Conservation (phyloP, 116 monocot genomes). For the Iris pallida region DNA sequence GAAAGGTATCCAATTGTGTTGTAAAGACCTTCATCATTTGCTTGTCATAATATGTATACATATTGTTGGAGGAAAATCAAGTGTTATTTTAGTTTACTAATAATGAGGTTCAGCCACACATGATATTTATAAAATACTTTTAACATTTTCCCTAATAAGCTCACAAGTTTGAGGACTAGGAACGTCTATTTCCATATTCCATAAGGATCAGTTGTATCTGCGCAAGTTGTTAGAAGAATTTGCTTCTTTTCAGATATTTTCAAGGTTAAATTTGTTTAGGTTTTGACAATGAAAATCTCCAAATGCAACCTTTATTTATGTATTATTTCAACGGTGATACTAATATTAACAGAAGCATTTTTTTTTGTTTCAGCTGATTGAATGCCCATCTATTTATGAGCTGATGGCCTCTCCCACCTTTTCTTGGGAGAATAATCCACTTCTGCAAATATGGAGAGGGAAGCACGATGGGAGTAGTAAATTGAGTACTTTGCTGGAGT, state of each 20-base stretch:
- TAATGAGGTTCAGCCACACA: too few relatives aligned
- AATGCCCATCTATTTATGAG: conserved; percentile 98
- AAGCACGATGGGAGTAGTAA: conserved; percentile 37
- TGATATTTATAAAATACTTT: too few relatives aligned
- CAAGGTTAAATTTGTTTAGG: background rate
- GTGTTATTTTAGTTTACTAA: too few relatives aligned
- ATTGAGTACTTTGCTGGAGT: conserved; percentile 44
- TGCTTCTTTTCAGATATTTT: background rate
- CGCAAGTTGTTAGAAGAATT: background rate
- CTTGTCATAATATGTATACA: too few relatives aligned
- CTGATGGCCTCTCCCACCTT: conserved; percentile 70
- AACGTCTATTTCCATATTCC: too few relatives aligned
- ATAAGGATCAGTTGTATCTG: background rate
- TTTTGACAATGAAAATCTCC: background rate
- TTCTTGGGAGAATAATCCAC: conserved; percentile 60
- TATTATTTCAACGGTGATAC: background rate
- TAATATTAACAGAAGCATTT: background rate
- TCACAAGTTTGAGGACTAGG: too few relatives aligned
- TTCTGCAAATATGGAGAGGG: conserved; percentile 83
- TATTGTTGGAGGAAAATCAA: too few relatives aligned
- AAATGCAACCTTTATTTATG: background rate
- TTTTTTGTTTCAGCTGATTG: conserved; percentile 69
- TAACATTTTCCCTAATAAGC: too few relatives aligned
- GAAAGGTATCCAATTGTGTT: too few relatives aligned
- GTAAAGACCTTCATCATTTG: too few relatives aligned